Evolutionary conservation across 495 filamentous ascomycete species (phyloP), one percentile per base, ranked within the genome.

Genomic region (Corynascus novoguineensis): DNA sequence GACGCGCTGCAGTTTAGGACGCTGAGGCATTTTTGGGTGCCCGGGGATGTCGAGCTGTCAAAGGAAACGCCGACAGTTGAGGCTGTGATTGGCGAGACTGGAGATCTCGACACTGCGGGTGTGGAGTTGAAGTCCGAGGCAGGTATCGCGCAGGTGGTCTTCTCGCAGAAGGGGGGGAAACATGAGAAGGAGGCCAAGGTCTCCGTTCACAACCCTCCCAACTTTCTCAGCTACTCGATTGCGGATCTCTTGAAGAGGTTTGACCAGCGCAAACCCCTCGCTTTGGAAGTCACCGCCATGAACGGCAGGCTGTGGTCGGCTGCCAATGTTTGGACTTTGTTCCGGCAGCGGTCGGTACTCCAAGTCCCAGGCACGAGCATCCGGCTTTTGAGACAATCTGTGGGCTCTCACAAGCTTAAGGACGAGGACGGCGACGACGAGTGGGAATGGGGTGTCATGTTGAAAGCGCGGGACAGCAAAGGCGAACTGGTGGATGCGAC

Each of bases 21-120:
- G 14, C 51, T 72, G n/a, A 63, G 65, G 12, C 69, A 73, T 32
- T 76, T 76, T 56, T 49, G 61, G 21, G 48, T 72, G 8, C 72
- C 72, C 4, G 55, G 63, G 14, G 72, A 75, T 53, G 27, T 29
- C 10, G 50, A 47, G 24, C 14, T 66, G 19, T 5, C 56, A 5
- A 29, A 41, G 5, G 34, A 48, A 6, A 57, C 53, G 7, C 56
- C 61, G 38, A 46, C 50, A 8, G 46, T 57, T 11, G 54, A 49
- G 34, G 44, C 48, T 15, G 46, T 52, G 9, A 46, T 42, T 1
- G 24, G 34, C 2, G 41, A 49, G 32, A 49, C 32, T n/a, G 53
- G 35, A 0, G 29, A n/a, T n/a, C 8, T 42, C 11, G 46, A 21
- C n/a, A 8, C 14, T 1, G 11, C 19, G 28, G 17, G 19, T 1